Evolutionary conservation across 2,329 filamentous ascomycete species (phyloP).

Genomic region (Epichloe festucae): DNA sequence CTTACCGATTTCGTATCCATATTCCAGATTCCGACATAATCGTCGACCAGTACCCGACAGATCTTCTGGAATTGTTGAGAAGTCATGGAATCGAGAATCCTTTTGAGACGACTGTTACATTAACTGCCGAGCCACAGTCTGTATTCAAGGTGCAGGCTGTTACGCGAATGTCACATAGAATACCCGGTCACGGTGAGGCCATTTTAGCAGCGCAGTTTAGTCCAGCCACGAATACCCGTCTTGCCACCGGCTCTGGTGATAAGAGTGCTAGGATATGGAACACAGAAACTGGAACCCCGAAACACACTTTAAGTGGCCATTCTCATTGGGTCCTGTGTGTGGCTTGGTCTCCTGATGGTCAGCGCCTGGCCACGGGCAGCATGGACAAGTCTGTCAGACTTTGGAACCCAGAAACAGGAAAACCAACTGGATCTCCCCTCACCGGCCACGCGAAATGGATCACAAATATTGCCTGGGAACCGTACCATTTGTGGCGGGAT

Average conservation of each 20-base stretch:
- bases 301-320: conserved; percentile 76
- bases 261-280: conserved; percentile 90
- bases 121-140: conserved; percentile 65
- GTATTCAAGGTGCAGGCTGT: conserved; percentile 90
- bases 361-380: conserved; percentile 71
- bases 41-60: conserved; percentile 42
- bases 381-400: conserved; percentile 88
- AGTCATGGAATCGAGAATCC: conserved; percentile 45
- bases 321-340: conserved; percentile 83
- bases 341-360: conserved; percentile 74
- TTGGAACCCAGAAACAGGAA: conserved; percentile 77
- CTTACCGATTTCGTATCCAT: conserved; percentile 48
- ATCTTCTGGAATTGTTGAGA: conserved; percentile 40
- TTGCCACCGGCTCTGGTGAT: conserved; percentile 85
- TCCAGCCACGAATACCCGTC: conserved; percentile 58
- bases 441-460: conserved; percentile 87
- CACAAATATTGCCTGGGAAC: conserved; percentile 81
- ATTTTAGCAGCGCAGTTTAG: conserved; percentile 87
- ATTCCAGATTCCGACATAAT: conserved; percentile 39
- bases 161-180: conserved; percentile 75
- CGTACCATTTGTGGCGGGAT: conserved; percentile 68
- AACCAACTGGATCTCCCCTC: conserved; percentile 50
- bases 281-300: conserved; percentile 80
- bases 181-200: conserved; percentile 82
- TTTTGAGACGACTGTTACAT: conserved; percentile 40